Evolutionary conservation across 2,329 filamentous ascomycete species (phyloP), one percentile per base, ranked within the genome.

Genomic region (Colletotrichum sp.): DNA sequence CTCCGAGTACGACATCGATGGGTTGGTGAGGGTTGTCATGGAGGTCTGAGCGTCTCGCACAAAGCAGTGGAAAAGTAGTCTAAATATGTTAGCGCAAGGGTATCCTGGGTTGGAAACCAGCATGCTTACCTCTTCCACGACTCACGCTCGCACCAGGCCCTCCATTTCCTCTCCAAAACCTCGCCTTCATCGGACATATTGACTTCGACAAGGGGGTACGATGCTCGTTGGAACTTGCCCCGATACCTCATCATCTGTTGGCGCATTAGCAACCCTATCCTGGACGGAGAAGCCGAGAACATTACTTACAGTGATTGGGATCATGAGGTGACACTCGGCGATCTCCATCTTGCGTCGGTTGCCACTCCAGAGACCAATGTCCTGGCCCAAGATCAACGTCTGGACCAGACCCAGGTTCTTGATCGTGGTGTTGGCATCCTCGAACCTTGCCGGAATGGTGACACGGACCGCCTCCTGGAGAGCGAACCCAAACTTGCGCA

Each of bases 1-100:
- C 79, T 95, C 94, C 1, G 92, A 88, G 79, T 94, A 95, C 0
- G 93, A 93, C 77, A 95, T 90, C 24, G 91, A 85, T 0, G 92
- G 92, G 74, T 90, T 92, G 26, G 90, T 91, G 69, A 94, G 86
- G 5, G 93, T 87, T 2, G 91, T 90, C 85, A 95, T 93, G 3
- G 93, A 94, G 5, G 90, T 88, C 75, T 94, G 92, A 0, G 92
- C 87, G 79, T 95, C 93, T 72, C 92, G 89, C 7, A 93, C 83
- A 77, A 93, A 93, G 16, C 90, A 85, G 79, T 93, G 91, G 74
- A 93, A 92, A 4, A 91, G 90, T 4, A 95, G 89, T 43, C 90
- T 89, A 56, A 65, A 30, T 62, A 24, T 13, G 55, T 77, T 14
- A 69, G 43, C 67, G 55, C 70, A 65, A 77, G 69, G 78, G 77